Evolutionary conservation across 805 yeast species (phyloP).

Genomic region (Aciculoconidium aculeatum): DNA sequence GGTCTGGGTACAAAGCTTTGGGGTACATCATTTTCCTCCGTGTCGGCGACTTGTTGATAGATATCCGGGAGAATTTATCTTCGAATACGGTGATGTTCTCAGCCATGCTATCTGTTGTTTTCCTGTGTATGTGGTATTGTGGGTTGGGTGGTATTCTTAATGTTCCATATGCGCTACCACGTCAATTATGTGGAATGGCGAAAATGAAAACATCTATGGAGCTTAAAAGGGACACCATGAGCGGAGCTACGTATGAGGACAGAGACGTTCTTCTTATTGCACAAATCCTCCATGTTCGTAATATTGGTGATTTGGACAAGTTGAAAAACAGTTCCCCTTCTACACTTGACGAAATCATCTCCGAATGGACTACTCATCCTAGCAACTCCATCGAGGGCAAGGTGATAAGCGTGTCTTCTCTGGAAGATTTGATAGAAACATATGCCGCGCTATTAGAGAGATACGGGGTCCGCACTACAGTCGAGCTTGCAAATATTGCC

Average conservation of each 20-base stretch:
- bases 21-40: conserved; percentile 19
- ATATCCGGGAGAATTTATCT: conserved; percentile 26
- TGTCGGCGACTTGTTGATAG: conserved; percentile 19
- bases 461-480: conserved; percentile 22
- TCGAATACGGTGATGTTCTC: conserved; percentile 16
- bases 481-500: conserved; percentile 32
- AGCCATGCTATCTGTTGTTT: conserved; percentile 1
- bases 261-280: conserved; percentile 32
- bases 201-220: no score
- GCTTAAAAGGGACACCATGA: no score
- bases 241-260: no score
- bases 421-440: conserved; percentile 15
- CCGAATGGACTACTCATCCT: conserved; percentile 27
- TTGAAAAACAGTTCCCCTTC: conserved; percentile 9
- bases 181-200: no score
- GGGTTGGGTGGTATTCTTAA: no score
- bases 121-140: no score
- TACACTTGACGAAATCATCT: conserved; percentile 17
- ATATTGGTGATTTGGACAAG: conserved; percentile 20
- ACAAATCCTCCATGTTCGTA: conserved; percentile 32
- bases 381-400: conserved; percentile 23
- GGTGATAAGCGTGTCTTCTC: conserved; percentile 13
- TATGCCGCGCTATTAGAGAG: conserved; percentile 23
- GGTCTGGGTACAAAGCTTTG: conserved; percentile 12
- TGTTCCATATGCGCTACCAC: no score